Conservation (phyloP, 805 yeast genomes). For the Lachancea meyersii region DNA sequence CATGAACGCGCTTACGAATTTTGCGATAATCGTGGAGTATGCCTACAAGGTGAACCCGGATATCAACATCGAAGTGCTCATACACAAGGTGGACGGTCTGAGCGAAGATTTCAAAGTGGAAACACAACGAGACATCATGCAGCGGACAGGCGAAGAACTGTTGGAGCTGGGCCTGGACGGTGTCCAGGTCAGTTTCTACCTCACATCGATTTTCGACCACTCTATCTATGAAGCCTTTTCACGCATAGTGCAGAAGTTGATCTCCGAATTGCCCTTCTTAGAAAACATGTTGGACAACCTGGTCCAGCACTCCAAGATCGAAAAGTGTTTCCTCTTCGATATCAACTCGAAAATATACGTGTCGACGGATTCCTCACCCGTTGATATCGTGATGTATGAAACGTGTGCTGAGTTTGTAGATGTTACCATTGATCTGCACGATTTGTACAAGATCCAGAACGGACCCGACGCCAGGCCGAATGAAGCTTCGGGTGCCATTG, state of each 20-base stretch:
- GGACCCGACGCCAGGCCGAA: not conserved
- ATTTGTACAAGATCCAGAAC: conserved; percentile 42
- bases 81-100: conserved; percentile 93
- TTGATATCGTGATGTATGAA: conserved; percentile 90
- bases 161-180: conserved; percentile 86
- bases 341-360: conserved; percentile 88
- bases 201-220: conserved; percentile 92
- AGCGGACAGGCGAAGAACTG: conserved; percentile 87
- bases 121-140: conserved; percentile 95
- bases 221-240: conserved; percentile 94
- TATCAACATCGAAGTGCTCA: conserved; percentile 84
- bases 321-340: conserved; percentile 89
- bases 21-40: conserved; percentile 80
- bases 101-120: conserved; percentile 91
- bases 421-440: conserved; percentile 83
- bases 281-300: conserved; percentile 85
- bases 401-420: conserved; percentile 97
- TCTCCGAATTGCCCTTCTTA: conserved; percentile 79
- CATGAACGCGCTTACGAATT: conserved; percentile 79
- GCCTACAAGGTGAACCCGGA: conserved; percentile 80
- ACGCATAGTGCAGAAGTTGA: conserved; percentile 83
- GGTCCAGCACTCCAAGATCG: conserved; percentile 84
- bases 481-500: conserved; percentile 15
- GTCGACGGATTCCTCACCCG: conserved; percentile 94
- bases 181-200: conserved; percentile 82